Base-by-base conservation (phyloP, 352 stramenopile species). In the Phytopythium cucurbitacearum region DNA sequence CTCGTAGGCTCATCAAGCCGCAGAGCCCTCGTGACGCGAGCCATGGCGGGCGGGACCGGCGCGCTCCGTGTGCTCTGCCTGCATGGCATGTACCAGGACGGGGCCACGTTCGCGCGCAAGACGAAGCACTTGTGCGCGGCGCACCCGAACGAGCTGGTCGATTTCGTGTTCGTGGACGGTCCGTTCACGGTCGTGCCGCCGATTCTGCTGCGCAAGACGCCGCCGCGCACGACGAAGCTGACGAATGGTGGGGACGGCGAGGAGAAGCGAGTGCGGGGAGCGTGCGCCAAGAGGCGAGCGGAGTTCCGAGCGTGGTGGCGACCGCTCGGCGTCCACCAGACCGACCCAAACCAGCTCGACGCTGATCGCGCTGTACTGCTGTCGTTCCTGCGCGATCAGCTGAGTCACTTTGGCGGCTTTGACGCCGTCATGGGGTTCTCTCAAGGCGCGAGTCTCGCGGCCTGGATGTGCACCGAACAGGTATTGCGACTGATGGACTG, bases 71-170 rank as follows among this genome's bases (percentile, higher is more conserved):
- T 94, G 50, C 54, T 94, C 45, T 94, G 83, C 64, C 76, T 94
- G 33, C 83, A 94, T 51, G 83, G 83, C 48, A 94, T 94, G 80
- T 94, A 91, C 66, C 83, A 94, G 66, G 85, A 91, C 48, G 76
- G 67, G 49, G 59, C 65, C 34, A 78, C 79, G 7, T 91, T 94
- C 32, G 53, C 62, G 42, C 56, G 55, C 60, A 94, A 94, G 73
- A 94, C 71, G 16, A 73, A 76, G 51, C 79, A 80, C 34, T 47
- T 93, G 43, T 69, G 68, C 16, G 56, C 59, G 10, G 45, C 57
- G 3, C 63, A 64, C 51, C 51, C 51, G 15, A 45, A 39, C 35
- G 56, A 69, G 9, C 41, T 63, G 28, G 61, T 81, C 45, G 79
- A 94, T 56, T 87, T 82, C 44, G 68, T 91, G 40, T 94, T 80